Conservation (phyloP, 257 asterid species). For the Scutellaria baicalensis region DNA sequence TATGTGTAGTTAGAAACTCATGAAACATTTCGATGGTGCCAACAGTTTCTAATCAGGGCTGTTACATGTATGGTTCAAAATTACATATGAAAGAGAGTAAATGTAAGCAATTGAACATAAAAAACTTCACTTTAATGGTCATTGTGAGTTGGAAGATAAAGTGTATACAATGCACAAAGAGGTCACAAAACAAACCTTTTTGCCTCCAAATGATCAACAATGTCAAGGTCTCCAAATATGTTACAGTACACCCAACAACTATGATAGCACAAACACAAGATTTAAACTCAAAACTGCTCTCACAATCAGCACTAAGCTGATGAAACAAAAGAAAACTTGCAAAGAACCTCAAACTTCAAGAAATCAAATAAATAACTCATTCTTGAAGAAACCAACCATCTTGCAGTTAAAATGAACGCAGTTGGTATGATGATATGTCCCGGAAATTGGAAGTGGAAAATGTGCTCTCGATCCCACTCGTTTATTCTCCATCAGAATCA, state of each 20-base stretch:
- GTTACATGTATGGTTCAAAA: no score
- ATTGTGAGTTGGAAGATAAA: not conserved
- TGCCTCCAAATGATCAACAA: not conserved
- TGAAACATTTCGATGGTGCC: no score
- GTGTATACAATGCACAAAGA: not conserved
- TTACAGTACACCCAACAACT: constrained; percentile 13
- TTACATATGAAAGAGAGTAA: no score
- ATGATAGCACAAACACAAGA: not conserved
- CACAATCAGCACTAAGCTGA: constrained; percentile 7
- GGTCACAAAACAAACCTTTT: not conserved
- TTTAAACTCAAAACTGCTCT: constrained; percentile 16
- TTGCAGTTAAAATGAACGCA: constrained; percentile 1
- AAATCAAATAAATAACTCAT: constrained; percentile 38
- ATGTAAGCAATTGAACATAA: not conserved
- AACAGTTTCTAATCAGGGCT: no score
- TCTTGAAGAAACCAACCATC: constrained; percentile 45
- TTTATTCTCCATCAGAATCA: constrained; percentile 45
- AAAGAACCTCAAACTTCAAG: constrained; percentile 42
- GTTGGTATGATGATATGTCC: not conserved
- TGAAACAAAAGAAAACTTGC: constrained; percentile 1
- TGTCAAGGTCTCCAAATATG: constrained; percentile 12
- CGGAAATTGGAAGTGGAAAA: not conserved
- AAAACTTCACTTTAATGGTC: not conserved
- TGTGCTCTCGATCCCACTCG: not conserved
- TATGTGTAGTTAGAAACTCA: no score